phyloP scores from a whole-genome alignment of 1,284 basidiomycete genomes.

The Heterobasidion annosum region DNA sequence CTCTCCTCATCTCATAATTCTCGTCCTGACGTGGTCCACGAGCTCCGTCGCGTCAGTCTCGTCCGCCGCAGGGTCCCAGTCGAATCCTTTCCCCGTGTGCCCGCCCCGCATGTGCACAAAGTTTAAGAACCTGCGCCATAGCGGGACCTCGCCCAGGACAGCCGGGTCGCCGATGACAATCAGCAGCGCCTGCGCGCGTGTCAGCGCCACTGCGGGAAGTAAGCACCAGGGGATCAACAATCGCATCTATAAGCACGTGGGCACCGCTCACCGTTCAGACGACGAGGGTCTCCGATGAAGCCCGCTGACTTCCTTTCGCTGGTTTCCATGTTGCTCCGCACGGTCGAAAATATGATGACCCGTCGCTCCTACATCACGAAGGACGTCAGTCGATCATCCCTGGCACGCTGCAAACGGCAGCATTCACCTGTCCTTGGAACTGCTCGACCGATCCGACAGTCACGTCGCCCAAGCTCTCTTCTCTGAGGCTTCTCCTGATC shows the following conservation, averaged over 20 bases:
- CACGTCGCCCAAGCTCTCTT: constrained; percentile 24
- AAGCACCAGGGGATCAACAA: not conserved
- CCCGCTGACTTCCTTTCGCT: constrained; percentile 35
- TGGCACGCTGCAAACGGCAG: not conserved
- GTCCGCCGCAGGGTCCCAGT: constrained; percentile 32
- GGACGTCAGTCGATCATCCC: not conserved
- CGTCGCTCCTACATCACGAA: constrained; percentile 25
- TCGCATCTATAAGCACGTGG: not conserved
- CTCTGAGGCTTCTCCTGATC: constrained; percentile 28
- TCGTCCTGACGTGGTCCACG: not conserved
- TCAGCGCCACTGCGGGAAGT: constrained; percentile 22
- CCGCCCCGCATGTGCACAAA: constrained; percentile 35
- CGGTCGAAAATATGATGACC: constrained; percentile 36
- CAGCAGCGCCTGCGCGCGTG: constrained; percentile 47
- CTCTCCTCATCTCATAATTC: no score
- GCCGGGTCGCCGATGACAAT: constrained; percentile 48
- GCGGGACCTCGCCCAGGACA: constrained; percentile 38
- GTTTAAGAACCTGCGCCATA: constrained; percentile 47
- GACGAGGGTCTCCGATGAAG: constrained; percentile 33
- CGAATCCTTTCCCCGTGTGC: constrained; percentile 35
- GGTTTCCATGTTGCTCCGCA: constrained; percentile 28
- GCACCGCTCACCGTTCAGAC: constrained; percentile 32
- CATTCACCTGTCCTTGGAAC: constrained; percentile 50
- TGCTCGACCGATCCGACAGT: constrained; percentile 55
- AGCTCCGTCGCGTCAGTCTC: not conserved